These are phyloP conservation scores for Medicago arabica DNA, from an alignment of 306 rosid species.

Conservation along the genomic window DNA sequence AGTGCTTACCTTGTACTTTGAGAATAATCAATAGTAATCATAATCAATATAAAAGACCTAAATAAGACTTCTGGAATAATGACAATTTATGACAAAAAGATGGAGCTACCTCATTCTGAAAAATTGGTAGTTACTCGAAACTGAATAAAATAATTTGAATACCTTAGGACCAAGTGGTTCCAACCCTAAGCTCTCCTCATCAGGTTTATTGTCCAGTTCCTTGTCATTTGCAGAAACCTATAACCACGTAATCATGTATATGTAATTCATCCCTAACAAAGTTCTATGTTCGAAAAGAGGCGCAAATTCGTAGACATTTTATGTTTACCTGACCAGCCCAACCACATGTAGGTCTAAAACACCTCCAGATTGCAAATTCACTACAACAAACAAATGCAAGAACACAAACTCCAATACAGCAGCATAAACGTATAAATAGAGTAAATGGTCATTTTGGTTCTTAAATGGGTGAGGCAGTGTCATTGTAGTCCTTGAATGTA, in stretches of 20 bases:
- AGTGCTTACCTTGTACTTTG: not conserved
- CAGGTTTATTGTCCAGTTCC: conserved; percentile 49
- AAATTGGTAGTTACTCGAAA: conserved; percentile 7
- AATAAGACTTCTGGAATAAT: too few species aligned
- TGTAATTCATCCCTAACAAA: conserved; percentile 24
- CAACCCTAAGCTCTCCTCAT: conserved; percentile 66
- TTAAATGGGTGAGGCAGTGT: not conserved
- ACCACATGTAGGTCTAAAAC: conserved; percentile 72
- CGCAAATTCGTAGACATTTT: conserved; percentile 10
- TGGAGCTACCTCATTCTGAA: not conserved
- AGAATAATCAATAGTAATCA: not conserved
- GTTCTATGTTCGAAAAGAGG: conserved; percentile 34
- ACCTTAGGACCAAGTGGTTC: conserved; percentile 81
- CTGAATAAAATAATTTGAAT: conserved; percentile 29
- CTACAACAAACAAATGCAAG: conserved; percentile 49
- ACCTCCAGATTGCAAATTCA: conserved; percentile 93
- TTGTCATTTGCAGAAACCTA: conserved; percentile 68
- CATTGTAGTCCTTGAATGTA: too few species aligned
- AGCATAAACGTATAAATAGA: not conserved
- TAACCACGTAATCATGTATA: conserved; percentile 40
- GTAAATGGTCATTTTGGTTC: not conserved
- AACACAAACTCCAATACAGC: too few species aligned
- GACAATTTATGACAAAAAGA: too few species aligned
- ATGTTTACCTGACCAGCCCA: conserved; percentile 87
- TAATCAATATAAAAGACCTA: too few species aligned